These are phyloP conservation scores for Sphaceloma murrayae DNA, from an alignment of 2,329 filamentous ascomycete species.

Conservation along the genomic window DNA sequence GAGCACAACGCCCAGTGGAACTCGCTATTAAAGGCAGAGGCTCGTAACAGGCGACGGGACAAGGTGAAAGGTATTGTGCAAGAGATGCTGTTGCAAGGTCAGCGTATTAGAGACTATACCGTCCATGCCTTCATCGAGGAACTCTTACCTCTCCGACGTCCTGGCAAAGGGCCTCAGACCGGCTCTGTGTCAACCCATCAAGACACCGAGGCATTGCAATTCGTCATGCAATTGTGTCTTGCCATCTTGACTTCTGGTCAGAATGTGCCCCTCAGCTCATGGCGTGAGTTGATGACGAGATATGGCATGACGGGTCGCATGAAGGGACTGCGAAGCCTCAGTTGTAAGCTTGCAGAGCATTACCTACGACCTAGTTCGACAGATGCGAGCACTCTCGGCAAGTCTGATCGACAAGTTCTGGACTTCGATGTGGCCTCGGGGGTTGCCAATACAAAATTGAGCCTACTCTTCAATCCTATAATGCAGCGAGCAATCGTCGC, in stretches of 20 bases:
- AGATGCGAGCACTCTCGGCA: background rate
- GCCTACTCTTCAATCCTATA: conserved; percentile 10
- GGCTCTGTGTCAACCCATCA: conserved; percentile 17
- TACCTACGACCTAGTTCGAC: conserved; percentile 12
- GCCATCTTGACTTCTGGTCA: conserved; percentile 34
- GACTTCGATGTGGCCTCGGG: too few species aligned
- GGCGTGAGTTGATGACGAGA: conserved; percentile 51
- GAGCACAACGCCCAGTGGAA: conserved; percentile 36
- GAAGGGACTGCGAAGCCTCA: conserved; percentile 42
- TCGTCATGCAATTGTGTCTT: conserved; percentile 42
- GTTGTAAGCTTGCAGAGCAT: conserved; percentile 40
- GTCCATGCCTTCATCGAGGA: conserved; percentile 35
- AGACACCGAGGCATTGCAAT: conserved; percentile 31
- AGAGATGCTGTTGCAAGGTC: conserved; percentile 41
- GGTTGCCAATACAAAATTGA: background rate
- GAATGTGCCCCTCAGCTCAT: conserved; percentile 38
- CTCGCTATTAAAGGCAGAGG: conserved; percentile 36
- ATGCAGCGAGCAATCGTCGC: conserved; percentile 27
- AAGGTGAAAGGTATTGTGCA: conserved; percentile 33
- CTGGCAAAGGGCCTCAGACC: conserved; percentile 29
- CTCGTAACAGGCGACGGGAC: conserved; percentile 23
- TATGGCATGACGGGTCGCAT: conserved; percentile 49
- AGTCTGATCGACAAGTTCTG: too few species aligned
- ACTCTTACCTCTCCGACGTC: conserved; percentile 33
- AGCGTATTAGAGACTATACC: conserved; percentile 37